Conservation (phyloP, 2,329 filamentous ascomycete species). For the Colletotrichum tofieldiae region DNA sequence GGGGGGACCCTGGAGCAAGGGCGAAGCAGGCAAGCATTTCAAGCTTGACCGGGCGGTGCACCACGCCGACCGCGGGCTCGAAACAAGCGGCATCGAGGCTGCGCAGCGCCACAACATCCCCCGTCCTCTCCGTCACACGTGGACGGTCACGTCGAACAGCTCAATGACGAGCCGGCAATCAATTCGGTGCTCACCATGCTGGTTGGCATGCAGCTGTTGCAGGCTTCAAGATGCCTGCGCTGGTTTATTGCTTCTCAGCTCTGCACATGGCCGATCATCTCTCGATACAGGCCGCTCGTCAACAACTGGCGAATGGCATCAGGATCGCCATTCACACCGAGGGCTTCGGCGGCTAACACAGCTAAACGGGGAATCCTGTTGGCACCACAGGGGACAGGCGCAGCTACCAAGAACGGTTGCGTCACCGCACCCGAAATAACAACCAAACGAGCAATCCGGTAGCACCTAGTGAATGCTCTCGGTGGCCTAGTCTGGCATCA, state of each 20-base stretch:
- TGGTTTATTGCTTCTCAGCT: not conserved
- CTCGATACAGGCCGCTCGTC: not conserved
- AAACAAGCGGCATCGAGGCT: slow-evolving; percentile 33
- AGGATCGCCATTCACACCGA: not conserved
- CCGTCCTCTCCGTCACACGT: not conserved
- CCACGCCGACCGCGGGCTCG: slow-evolving; percentile 18
- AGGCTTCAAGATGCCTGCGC: too few species aligned
- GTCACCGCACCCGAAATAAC: not conserved
- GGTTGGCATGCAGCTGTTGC: not conserved
- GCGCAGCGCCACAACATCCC: slow-evolving; percentile 30
- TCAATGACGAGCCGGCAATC: slow-evolving; percentile 11
- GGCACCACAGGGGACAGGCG: not conserved
- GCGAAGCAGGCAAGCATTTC: not conserved
- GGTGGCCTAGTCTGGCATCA: not conserved
- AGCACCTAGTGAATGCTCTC: not conserved
- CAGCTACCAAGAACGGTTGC: not conserved
- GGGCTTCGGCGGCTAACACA: not conserved
- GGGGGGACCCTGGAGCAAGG: slow-evolving; percentile 12
- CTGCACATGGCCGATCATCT: not conserved
- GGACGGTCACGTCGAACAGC: not conserved
- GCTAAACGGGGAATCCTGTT: not conserved
- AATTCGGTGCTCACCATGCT: not conserved
- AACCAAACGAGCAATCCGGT: not conserved
- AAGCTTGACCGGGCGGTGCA: slow-evolving; percentile 33
- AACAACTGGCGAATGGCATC: not conserved